These are phyloP conservation scores for Populus hybrid DNA, from an alignment of 441 rosid species.

Conservation along the genomic window DNA sequence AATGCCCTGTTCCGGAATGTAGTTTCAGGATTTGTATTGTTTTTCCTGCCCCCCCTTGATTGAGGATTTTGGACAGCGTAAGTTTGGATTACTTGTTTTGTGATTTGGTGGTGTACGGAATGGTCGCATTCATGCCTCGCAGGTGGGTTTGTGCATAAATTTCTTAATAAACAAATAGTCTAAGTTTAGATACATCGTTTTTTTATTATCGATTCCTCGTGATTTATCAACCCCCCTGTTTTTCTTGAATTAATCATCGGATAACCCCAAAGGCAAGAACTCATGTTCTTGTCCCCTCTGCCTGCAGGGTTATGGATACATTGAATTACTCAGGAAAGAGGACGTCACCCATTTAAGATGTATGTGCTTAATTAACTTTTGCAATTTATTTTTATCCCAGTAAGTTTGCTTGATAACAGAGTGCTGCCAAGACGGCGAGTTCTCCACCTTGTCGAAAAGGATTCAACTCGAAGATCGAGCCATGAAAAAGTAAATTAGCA, in stretches of 20 bases:
- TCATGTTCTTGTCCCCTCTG: not conserved
- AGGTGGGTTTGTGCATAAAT: not conserved
- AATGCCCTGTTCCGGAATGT: conserved; percentile 1
- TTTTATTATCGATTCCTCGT: not conserved
- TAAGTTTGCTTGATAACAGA: not conserved
- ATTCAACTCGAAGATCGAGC: not conserved
- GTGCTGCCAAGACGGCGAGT: not conserved
- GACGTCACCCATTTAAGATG: not conserved
- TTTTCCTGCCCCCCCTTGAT: not conserved
- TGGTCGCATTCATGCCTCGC: not conserved
- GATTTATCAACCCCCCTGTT: not conserved
- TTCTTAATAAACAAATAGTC: not conserved
- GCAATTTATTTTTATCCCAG: not conserved
- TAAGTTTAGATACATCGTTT: not conserved
- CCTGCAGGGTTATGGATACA: not conserved
- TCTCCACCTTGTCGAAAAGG: not conserved
- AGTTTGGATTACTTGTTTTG: not conserved
- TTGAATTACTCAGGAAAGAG: not conserved
- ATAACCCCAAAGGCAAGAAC: not conserved
- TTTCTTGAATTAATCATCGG: not conserved
- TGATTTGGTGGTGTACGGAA: not conserved
- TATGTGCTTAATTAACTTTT: not conserved
- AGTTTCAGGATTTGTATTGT: not conserved
- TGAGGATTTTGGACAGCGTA: not conserved
- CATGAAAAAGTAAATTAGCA: not conserved